Conservation (phyloP, 73 alveolate species). For the Breviolum minutum region DNA sequence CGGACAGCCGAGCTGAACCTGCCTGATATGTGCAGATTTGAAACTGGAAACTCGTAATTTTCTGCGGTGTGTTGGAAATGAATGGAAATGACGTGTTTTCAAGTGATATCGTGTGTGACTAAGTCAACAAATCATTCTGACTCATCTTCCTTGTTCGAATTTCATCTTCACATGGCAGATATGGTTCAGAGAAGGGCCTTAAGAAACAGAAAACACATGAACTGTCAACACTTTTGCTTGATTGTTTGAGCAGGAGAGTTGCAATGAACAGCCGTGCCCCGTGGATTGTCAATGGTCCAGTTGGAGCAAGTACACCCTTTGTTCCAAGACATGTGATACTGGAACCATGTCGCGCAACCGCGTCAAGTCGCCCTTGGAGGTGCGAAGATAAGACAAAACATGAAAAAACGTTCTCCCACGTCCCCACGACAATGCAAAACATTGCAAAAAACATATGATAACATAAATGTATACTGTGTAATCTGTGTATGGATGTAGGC, state of each 20-base stretch:
- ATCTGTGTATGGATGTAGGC: neutral
- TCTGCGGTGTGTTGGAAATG: neutral
- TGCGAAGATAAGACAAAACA: neutral
- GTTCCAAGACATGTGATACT: slow-evolving; percentile 77
- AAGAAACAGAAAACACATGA: no score
- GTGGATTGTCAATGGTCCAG: slow-evolving; percentile 91
- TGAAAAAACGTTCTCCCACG: neutral
- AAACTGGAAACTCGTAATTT: no score
- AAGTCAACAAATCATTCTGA: no score
- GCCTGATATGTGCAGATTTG: neutral
- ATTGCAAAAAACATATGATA: no score
- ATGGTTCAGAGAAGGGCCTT: no score
- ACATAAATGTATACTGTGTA: neutral
- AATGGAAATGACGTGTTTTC: neutral
- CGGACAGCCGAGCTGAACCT: neutral
- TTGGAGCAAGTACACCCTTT: slow-evolving; percentile 73
- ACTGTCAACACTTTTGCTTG: neutral
- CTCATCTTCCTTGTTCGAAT: no score
- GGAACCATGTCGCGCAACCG: slow-evolving; percentile 81
- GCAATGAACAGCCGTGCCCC: slow-evolving; percentile 93
- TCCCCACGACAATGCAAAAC: no score
- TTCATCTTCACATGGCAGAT: no score
- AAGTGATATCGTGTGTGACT: neutral
- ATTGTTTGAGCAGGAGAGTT: slow-evolving; percentile 29
- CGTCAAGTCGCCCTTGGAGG: slow-evolving; percentile 57